Base-by-base conservation (phyloP, 768 basidiomycete genomes). In the Russula sp. region DNA sequence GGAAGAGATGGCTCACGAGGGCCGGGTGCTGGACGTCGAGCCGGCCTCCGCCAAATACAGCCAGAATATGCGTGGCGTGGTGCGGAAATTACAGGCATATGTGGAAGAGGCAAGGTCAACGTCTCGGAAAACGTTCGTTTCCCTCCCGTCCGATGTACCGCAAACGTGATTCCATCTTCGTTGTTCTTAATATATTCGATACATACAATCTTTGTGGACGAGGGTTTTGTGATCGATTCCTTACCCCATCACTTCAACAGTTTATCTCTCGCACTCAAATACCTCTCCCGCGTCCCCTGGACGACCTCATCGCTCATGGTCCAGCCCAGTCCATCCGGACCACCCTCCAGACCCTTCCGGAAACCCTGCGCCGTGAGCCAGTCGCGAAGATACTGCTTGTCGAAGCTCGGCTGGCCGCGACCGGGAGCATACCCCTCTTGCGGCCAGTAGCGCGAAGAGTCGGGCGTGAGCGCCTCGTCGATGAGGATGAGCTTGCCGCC, bases 381-480 rank as follows among this genome's bases (percentile, higher is more conserved):
- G 71, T 98, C 95, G 20, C 97, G 79, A 59, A 98, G 75, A 69
- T 89, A 98, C 74, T 99, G 97, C 75, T 98, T 99, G 73, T 98
- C 97, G 69, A 97, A 98, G 70, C 92, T 93, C 20, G 87, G 83
- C 74, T 97, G 96, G 0, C 85, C 70, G 39, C 81, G 77, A 5
- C 95, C 97, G 4, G 84, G 78, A 35, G 75, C 73, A 74, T 97
- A 98, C 3, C 77, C 80, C 5, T 77, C 79, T 6, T 86, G 76
- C 1, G 94, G 91, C 97, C 97, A 98, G 77, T 98, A 99, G 36
- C 96, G 83, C 18, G 93, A 97, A 13, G 94, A 98, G 73, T 99
- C 97, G 20, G 96, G 95, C 0, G 97, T 98, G 56, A 99, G 82
- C n/a, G 90, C 83, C 71, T 99, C 97, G 73, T 99, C 97, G 66